Conservation (phyloP, 345 rosid species). For the Syzygium jambos region DNA sequence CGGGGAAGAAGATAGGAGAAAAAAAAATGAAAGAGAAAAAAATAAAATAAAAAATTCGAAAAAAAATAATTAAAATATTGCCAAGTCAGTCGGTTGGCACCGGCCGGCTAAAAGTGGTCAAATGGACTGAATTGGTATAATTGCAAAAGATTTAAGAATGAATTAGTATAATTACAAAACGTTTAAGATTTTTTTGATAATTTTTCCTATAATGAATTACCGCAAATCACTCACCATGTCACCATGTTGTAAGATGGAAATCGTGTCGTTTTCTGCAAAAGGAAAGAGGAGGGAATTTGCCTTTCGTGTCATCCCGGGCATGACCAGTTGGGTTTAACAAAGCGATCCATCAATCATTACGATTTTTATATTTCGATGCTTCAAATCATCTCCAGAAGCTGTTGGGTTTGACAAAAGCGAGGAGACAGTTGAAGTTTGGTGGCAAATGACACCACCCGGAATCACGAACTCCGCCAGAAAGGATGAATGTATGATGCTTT, state of each 20-base stretch:
- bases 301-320: not conserved
- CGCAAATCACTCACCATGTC: not conserved
- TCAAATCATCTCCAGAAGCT: not conserved
- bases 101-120: too few species aligned
- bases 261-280: not conserved
- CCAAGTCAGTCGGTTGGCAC: too few species aligned
- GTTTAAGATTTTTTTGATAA: too few species aligned
- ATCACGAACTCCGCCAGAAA: not conserved
- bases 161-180: not conserved
- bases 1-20: too few species aligned
- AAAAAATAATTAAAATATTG: too few species aligned
- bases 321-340: not conserved
- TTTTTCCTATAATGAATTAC: not conserved
- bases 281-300: not conserved
- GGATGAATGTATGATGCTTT: not conserved
- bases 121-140: too few species aligned
- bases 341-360: not conserved
- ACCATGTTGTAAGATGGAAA: not conserved
- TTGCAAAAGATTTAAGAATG: not conserved
- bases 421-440: not conserved
- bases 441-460: not conserved
- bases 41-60: too few species aligned
- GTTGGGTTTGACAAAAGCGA: not conserved
- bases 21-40: too few species aligned
- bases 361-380: not conserved